Evolutionary conservation across 345 rosid species (phyloP).

Genomic region (Salix viminalis): DNA sequence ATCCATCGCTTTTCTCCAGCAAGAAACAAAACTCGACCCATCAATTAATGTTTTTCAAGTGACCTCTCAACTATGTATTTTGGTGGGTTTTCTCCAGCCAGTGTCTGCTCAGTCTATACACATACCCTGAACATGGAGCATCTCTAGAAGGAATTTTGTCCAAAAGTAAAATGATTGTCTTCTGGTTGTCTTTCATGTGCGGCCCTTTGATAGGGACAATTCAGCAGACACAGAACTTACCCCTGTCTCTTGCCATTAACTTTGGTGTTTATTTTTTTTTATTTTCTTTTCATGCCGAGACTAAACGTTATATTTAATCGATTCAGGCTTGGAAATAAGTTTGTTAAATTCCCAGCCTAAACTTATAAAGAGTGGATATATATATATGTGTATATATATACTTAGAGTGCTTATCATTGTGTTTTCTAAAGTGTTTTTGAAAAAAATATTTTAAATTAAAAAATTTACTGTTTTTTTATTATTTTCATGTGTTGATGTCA

Average conservation of each 20-base stretch:
- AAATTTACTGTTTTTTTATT: no score
- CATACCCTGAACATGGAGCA: conserved; percentile 3
- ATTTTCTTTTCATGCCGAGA: neutral
- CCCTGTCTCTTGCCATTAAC: conserved; percentile 12
- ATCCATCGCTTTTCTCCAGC: neutral
- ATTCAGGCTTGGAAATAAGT: neutral
- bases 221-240: neutral
- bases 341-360: no score
- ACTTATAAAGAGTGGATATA: no score
- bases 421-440: no score
- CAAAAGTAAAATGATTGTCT: conserved; percentile 29
- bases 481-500: no score
- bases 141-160: conserved; percentile 10
- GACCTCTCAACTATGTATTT: conserved; percentile 5
- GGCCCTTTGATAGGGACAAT: conserved; percentile 12
- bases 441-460: no score
- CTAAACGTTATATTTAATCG: neutral
- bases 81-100: conserved; percentile 6
- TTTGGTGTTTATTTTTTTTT: neutral
- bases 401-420: no score
- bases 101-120: conserved; percentile 8
- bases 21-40: conserved; percentile 2
- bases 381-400: no score
- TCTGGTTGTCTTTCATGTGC: conserved; percentile 32
- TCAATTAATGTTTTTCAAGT: conserved; percentile 2